Base-by-base conservation (phyloP, 108 stramenopile species). In the Cyclotella distinguenda region DNA sequence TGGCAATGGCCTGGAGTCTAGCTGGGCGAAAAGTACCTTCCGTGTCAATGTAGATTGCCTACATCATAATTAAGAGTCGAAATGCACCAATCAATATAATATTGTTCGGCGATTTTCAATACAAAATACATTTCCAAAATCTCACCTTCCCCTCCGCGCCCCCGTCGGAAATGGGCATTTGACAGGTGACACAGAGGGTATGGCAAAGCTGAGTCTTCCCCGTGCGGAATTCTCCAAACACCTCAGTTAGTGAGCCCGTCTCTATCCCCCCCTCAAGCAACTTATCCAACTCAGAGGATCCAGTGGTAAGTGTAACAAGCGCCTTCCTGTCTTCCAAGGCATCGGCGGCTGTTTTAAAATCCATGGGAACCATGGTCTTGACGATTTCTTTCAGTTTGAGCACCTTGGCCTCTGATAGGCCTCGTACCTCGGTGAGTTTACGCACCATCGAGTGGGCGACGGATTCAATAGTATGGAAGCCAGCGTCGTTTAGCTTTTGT, bases 161-260 rank as follows among this genome's bases (percentile, higher is more conserved):
- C 21, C 99, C 99, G 26, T 97, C 90, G 13, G 89, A 91, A 58
- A 99, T 72, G 23, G 95, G 87, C 82, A 98, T 88, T 83, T 99
- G 99, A 62, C 97, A 97, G 23, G 97, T 98, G 39, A 99, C 97
- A 64, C 99, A 99, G 1, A 99, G 86, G 12, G 99, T 99, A 74
- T 99, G 99, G 70, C 99, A 99, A 33, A 99, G 87, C 78, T 99
- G 98, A 8, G 99, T 99, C 84, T 99, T 98, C 21, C 98, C 98
- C 15, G 98, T 99, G 38, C 90, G 83, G 54, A 93, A 93, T 69
- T 95, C 94, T 34, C 96, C 96, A 75, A 97, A 99, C 34, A 99
- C 95, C 80, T 99, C 99, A 6, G 99, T 99, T 51, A 99, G 81
- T 21, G 85, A 88, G 12, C 98, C 98, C 10, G 98, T 99, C 74